Evolutionary conservation across 164 flowering plant species (phyloP), one percentile per base, ranked within the genome.

Genomic region (Vitis cinerea): DNA sequence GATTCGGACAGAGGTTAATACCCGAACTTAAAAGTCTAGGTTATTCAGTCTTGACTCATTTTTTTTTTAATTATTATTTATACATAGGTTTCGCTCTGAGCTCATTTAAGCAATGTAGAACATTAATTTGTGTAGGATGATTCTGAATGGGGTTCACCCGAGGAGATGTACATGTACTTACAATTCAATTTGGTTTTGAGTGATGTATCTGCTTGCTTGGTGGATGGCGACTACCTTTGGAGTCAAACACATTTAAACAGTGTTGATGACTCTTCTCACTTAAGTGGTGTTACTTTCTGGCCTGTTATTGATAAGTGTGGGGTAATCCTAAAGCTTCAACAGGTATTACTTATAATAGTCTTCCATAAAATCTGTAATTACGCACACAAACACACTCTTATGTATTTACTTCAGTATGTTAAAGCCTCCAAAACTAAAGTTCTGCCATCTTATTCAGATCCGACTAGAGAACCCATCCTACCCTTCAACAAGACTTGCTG

Each of bases 291-390:
- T 61, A 78, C 61, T 71, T 77, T 88, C 73, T 84, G 89, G 80
- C 98, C 98, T 30, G 93, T 96, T 64, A 81, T 96, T 75, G 98
- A 96, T 72, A 96, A 84, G 58, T 96, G 99, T 78, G 98, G 95
- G 67, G 81, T 92, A 47, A 81, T 83, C 63, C 62, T 93, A 64
- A 87, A 80, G 69, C 85, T 96, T 77, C 97, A 93, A 79, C 99
- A 96, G 94, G 99, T 96, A 78, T 61, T 27, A 19, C 4, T 69
- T n/a, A 47, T n/a, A 5, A 57, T 17, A 59, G 56, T n/a, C 8
- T 53, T 10, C 54, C 10, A 15, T 71, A 1, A 14, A 16, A 59
- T 53, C 67, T 19, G 16, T 23, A 23, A 23, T 23, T 23, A 23
- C 27, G 27, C 27, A 23, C 27, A 23, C 27, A 23, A 23, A 23